Conservation (phyloP, 1,139 yeast species). For the Geotrichum citri-aurantii region DNA sequence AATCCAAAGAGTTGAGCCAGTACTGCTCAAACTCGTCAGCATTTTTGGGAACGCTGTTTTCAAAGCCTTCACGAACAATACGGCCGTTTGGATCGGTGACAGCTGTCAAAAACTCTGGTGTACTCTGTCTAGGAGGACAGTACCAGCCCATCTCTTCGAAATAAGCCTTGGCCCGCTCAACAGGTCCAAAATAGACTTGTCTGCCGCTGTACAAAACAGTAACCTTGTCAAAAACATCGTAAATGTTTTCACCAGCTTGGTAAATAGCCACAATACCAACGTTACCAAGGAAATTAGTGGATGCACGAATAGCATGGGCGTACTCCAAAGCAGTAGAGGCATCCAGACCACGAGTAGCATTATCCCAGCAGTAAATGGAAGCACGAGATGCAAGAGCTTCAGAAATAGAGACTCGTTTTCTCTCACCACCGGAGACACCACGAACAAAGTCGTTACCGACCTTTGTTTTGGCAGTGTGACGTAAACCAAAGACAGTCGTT, state of each 20-base stretch:
- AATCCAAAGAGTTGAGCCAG: conserved; percentile 51
- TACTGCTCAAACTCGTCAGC: conserved; percentile 51
- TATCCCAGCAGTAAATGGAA: conserved; percentile 60
- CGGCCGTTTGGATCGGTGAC: conserved; percentile 52
- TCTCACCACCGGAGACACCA: conserved; percentile 59
- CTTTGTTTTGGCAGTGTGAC: conserved; percentile 47
- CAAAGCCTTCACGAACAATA: conserved; percentile 39
- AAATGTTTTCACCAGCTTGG: conserved; percentile 61
- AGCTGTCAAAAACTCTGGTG: conserved; percentile 57
- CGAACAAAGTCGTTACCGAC: conserved; percentile 55
- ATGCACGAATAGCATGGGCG: conserved; percentile 52
- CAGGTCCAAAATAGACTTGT: conserved; percentile 55
- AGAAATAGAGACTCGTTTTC: conserved; percentile 54
- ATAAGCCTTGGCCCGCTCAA: conserved; percentile 44
- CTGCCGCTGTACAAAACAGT: conserved; percentile 52
- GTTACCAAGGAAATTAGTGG: conserved; percentile 48
- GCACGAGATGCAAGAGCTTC: conserved; percentile 55
- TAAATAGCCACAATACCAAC: conserved; percentile 53
- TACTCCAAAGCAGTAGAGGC: conserved; percentile 64
- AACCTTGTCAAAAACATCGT: conserved; percentile 55
- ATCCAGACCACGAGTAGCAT: conserved; percentile 65
- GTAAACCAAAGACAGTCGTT: conserved; percentile 50
- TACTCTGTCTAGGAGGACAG: conserved; percentile 55
- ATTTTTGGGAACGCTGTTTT: conserved; percentile 47
- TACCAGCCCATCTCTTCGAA: conserved; percentile 55